These are phyloP conservation scores for Macrolepiota fuliginosa DNA, from an alignment of 768 basidiomycete genomes.

Conservation along the genomic window DNA sequence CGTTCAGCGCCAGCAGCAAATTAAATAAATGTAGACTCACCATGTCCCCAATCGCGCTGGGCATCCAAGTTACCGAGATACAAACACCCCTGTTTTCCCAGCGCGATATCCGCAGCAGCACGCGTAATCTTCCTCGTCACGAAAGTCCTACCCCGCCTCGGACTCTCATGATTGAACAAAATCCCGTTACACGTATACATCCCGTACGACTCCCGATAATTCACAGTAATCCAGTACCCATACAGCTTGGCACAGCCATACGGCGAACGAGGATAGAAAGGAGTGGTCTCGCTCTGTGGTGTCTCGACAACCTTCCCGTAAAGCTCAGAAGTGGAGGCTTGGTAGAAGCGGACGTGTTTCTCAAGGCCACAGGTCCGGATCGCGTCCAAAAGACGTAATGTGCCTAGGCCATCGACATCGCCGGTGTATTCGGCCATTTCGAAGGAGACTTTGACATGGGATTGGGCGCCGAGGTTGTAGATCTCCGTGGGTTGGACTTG, in stretches of 20 bases:
- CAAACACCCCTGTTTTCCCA: slow-evolving; percentile 87
- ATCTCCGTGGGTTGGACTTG: slow-evolving; percentile 94
- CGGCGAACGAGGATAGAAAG: slow-evolving; percentile 97
- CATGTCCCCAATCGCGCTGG: slow-evolving; percentile 97
- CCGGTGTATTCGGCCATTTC: slow-evolving; percentile 99
- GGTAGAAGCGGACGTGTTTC: slow-evolving; percentile 93
- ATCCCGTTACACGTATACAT: slow-evolving; percentile 98
- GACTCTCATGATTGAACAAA: slow-evolving; percentile 97
- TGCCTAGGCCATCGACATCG: slow-evolving; percentile 94
- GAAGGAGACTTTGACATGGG: slow-evolving; percentile 98
- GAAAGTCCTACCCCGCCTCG: slow-evolving; percentile 90
- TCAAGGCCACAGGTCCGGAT: slow-evolving; percentile 95
- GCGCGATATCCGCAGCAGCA: slow-evolving; percentile 87
- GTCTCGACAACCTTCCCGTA: slow-evolving; percentile 97
- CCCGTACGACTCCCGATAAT: slow-evolving; percentile 93
- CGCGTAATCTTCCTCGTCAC: slow-evolving; percentile 94
- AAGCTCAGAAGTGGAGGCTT: slow-evolving; percentile 95
- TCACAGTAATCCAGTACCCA: slow-evolving; percentile 87
- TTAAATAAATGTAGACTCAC: slow-evolving; percentile 35
- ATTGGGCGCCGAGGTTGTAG: slow-evolving; percentile 97
- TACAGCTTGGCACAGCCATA: slow-evolving; percentile 97
- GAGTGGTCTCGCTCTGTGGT: slow-evolving; percentile 93
- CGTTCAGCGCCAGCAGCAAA: neutral
- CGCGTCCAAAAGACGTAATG: slow-evolving; percentile 92
- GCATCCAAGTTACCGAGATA: slow-evolving; percentile 96